Evolutionary conservation across 2,329 filamentous ascomycete species (phyloP).

Genomic region (Stagonosporopsis rhizophila): DNA sequence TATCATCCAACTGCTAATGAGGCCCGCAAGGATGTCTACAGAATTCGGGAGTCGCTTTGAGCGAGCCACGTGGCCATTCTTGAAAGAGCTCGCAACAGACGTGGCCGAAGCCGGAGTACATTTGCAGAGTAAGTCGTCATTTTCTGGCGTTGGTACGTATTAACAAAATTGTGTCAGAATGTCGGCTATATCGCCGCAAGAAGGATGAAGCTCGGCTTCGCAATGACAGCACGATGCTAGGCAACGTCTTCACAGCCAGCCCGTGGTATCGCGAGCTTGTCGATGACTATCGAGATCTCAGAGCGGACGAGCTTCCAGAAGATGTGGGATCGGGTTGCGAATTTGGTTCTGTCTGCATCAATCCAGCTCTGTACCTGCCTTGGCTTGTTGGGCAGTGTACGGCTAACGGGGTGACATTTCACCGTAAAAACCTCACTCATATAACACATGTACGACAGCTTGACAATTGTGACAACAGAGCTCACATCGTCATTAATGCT

Average conservation of each 20-base stretch:
- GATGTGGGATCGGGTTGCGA: slow-evolving; percentile 73
- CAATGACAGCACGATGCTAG: not conserved
- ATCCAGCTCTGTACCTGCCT: slow-evolving; percentile 83
- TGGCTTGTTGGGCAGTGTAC: slow-evolving; percentile 84
- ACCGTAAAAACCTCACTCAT: slow-evolving; percentile 60
- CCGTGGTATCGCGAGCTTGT: not conserved
- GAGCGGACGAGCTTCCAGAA: slow-evolving; percentile 41
- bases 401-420: slow-evolving; percentile 68
- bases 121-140: not conserved
- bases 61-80: slow-evolving; percentile 55
- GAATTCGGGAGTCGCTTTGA: no score
- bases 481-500: slow-evolving; percentile 80
- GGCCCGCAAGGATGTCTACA: no score
- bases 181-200: not conserved
- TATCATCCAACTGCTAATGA: no score
- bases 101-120: slow-evolving; percentile 2
- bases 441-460: slow-evolving; percentile 51
- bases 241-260: not conserved
- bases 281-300: not conserved
- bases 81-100: slow-evolving; percentile 38
- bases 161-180: not conserved
- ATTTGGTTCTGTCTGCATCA: slow-evolving; percentile 88
- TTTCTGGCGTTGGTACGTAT: not conserved
- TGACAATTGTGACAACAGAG: slow-evolving; percentile 39
- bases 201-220: not conserved